phyloP scores from a whole-genome alignment of 2,329 filamentous ascomycete genomes.

The Ceratocystis colombiana region DNA sequence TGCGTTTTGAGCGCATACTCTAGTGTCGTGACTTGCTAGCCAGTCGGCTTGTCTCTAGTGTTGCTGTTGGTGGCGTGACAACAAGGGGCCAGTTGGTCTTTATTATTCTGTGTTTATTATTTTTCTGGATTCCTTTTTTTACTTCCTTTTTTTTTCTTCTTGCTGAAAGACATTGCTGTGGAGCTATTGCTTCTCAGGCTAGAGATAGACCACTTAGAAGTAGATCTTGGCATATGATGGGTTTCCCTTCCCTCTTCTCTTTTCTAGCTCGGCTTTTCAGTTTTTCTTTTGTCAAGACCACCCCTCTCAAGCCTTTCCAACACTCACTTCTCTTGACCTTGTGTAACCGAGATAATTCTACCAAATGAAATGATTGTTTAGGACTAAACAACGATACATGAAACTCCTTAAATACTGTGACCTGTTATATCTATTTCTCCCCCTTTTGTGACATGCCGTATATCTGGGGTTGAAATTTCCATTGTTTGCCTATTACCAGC shows the following conservation, averaged over 20 bases:
- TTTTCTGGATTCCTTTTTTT: slow-evolving; percentile 19
- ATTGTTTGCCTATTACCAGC: background rate
- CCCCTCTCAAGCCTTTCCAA: slow-evolving; percentile 5
- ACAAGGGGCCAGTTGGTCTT: background rate
- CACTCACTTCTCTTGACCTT: background rate
- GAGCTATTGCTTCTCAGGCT: background rate
- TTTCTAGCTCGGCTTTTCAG: background rate
- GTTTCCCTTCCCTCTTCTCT: background rate
- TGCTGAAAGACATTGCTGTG: background rate
- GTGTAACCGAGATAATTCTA: slow-evolving; percentile 1
- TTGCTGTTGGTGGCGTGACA: background rate
- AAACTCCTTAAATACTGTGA: background rate
- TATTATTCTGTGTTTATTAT: slow-evolving; percentile 20
- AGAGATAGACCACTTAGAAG: background rate
- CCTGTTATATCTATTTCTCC: background rate
- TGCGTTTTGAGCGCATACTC: too few species aligned
- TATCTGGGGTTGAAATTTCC: too few species aligned
- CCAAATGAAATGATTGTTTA: slow-evolving; percentile 15
- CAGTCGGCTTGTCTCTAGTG: background rate
- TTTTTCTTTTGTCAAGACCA: slow-evolving; percentile 12
- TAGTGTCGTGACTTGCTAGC: background rate
- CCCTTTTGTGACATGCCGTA: too few species aligned
- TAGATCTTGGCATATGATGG: background rate
- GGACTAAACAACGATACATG: background rate
- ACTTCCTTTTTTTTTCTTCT: background rate